Conservation (phyloP, 306 rosid genomes). For the Mucuna pruriens region DNA sequence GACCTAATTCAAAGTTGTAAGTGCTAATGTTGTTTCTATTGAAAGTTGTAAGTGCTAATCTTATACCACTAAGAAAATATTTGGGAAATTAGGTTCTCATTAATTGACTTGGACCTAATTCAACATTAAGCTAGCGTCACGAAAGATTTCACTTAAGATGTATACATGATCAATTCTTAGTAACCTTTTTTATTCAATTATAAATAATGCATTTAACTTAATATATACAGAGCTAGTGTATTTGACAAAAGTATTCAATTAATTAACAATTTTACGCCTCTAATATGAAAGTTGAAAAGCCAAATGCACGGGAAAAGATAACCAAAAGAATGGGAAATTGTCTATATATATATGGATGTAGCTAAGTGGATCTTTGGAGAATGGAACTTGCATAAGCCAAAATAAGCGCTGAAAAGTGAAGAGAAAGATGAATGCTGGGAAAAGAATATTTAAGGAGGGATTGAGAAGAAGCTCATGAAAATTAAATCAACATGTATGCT, state of each 20-base stretch:
- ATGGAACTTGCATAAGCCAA: not conserved
- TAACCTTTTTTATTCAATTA: too few relatives aligned
- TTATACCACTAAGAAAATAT: not conserved
- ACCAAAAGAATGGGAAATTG: not conserved
- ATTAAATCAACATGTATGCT: not conserved
- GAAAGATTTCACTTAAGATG: too few relatives aligned
- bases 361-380: not conserved
- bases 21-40: too few relatives aligned
- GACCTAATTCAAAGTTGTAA: too few relatives aligned
- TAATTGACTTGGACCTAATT: not conserved
- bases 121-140: not conserved
- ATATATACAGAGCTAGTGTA: too few relatives aligned
- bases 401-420: not conserved
- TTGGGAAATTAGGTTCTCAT: not conserved
- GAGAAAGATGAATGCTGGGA: not conserved
- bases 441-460: conserved; percentile 5
- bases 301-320: too few relatives aligned
- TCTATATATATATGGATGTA: not conserved
- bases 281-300: too few relatives aligned
- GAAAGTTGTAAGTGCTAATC: too few relatives aligned
- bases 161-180: too few relatives aligned
- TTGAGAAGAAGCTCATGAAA: not conserved
- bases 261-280: too few relatives aligned
- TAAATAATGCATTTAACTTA: too few relatives aligned
- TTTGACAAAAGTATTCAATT: not conserved